phyloP scores from a whole-genome alignment of 2,329 filamentous ascomycete species.

The Dothistroma septosporum region DNA sequence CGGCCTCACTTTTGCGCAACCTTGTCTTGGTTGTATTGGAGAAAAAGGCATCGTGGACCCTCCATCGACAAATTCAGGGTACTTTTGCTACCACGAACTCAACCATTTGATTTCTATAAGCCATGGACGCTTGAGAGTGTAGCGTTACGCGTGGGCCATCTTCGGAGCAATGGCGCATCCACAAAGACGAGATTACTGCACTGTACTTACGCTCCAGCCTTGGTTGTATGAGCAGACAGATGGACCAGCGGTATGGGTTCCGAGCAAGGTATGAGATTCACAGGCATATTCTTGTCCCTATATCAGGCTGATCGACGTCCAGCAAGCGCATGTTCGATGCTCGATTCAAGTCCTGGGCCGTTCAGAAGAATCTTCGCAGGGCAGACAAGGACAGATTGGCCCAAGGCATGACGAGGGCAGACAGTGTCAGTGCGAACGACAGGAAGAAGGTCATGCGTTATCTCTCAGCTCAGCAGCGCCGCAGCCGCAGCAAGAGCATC shows the following conservation, averaged over 20 bases:
- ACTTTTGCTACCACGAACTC: neutral
- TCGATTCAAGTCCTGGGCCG: slow-evolving; percentile 1
- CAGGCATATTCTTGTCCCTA: neutral
- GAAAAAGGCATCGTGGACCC: too few relatives aligned
- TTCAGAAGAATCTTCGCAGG: neutral
- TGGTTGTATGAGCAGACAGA: neutral
- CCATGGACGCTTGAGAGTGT: neutral
- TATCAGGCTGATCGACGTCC: neutral
- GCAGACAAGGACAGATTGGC: slow-evolving; percentile 1
- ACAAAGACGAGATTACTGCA: neutral
- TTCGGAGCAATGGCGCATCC: neutral
- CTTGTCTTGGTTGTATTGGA: neutral
- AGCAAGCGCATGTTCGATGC: slow-evolving; percentile 3
- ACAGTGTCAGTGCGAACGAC: neutral
- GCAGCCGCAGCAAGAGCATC: neutral
- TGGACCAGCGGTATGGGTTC: neutral
- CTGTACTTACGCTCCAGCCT: neutral
- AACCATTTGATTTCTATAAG: neutral
- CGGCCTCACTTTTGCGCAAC: neutral
- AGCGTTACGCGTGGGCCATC: neutral
- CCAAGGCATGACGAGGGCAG: neutral
- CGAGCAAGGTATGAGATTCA: neutral
- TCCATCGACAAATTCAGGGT: neutral
- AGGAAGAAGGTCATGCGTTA: slow-evolving; percentile 1
- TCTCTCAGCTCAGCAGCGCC: neutral